A percentile compares a stretch with the other conserved stretches of the same genome.
Evolutionary conservation across 2,329 filamentous ascomycete species (phyloP).

Genomic region (Penicillium freii): DNA sequence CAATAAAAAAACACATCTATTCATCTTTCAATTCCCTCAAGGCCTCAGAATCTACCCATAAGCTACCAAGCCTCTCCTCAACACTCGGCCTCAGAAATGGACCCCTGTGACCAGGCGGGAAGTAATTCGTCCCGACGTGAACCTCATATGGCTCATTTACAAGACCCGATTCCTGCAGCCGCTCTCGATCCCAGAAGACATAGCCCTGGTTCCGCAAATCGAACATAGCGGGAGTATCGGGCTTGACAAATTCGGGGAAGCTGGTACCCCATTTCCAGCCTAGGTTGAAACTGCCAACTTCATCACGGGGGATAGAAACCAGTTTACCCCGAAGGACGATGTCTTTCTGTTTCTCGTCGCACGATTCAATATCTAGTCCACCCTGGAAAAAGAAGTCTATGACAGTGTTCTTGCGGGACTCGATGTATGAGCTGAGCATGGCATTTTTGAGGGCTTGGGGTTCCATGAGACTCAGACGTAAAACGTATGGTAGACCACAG

Average conservation of each 20-base stretch:
- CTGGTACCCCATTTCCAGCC: conserved; percentile 5
- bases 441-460: neutral
- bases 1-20: neutral
- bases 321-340: neutral
- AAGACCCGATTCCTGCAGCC: neutral
- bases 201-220: neutral
- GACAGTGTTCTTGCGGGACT: neutral
- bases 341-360: neutral
- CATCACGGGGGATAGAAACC: neutral
- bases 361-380: neutral
- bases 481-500: neutral
- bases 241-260: neutral
- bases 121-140: neutral
- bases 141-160: neutral
- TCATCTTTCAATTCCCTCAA: neutral
- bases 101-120: neutral
- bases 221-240: neutral
- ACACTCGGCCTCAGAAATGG: neutral
- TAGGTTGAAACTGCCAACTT: neutral
- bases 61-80: neutral
- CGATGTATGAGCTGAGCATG: neutral
- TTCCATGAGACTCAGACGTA: neutral
- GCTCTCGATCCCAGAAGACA: conserved; percentile 2
- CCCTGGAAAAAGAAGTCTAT: neutral
- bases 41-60: neutral